Evolutionary conservation across 2,329 filamentous ascomycete species (phyloP), one percentile per base, ranked within the genome.

Genomic region (Talaromyces albobiverticillius): DNA sequence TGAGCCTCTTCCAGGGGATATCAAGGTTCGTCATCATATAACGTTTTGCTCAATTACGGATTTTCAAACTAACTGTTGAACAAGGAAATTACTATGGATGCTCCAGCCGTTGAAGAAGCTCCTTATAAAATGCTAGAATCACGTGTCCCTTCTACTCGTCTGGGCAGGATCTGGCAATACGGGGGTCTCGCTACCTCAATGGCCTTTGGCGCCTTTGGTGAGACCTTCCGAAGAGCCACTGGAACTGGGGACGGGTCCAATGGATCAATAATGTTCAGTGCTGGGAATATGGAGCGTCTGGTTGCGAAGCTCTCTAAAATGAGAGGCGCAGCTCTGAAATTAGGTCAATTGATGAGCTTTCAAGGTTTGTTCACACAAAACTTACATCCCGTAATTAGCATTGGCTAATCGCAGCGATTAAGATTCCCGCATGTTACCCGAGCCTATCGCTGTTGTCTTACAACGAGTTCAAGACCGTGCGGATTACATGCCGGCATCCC

Each of bases 321-420:
- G 94, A 85, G 94, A 64, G 94, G 94, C 34, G 95, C 94, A 5
- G 94, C 94, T n/a, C 78, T 99, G 40, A 99, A 99, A 75, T 75
- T 99, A 23, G 95, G 94, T 0, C 94, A 99, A 76, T 94, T 97
- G 88, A 88, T 99, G 79, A 96, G 91, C 70, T 94, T 99, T 67
- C 94, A 99, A 77, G 80, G 79, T 80, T 59, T 52, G 64, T 61
- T 51, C n/a, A n/a, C 26, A 23, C 13, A 46, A 47, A 43, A 14
- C 31, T 18, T 20, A 38, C 40, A 18, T 51, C 23, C 22, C 22
- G n/a, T 22, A 45, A 20, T 26, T 22, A 45, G 23, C 23, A 14
- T n/a, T 31, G n/a, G 18, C 52, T 57, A 29, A 58, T 43, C 3
- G 16, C 18, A 16, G 16, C 41, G 34, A 54, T 22, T 22, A 55